Conservation (phyloP, 805 yeast species). For the Kluyveromyces starmeri region DNA sequence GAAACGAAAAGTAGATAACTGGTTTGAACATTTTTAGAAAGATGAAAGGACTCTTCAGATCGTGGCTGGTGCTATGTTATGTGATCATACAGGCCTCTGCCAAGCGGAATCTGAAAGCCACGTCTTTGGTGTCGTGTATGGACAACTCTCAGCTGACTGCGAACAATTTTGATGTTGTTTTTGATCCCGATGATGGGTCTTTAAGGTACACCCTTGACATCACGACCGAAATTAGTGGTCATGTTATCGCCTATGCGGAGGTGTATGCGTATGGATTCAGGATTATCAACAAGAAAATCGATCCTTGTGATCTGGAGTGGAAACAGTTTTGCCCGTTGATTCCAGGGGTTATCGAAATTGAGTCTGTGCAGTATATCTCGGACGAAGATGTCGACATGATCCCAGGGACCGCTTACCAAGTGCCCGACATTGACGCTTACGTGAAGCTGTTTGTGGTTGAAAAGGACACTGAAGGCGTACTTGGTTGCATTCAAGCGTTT, state of each 20-base stretch:
- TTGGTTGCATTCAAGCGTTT: conserved; percentile 71
- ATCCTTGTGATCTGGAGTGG: conserved; percentile 59
- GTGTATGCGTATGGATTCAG: conserved; percentile 83
- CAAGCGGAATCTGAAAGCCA: conserved; percentile 42
- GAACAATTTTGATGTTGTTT: conserved; percentile 60
- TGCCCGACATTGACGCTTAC: conserved; percentile 80
- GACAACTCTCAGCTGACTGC: conserved; percentile 67
- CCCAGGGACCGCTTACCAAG: conserved; percentile 80
- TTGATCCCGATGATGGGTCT: conserved; percentile 62
- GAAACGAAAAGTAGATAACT: no score
- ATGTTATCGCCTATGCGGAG: conserved; percentile 58
- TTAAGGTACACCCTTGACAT: conserved; percentile 62
- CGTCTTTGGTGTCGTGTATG: conserved; percentile 83
- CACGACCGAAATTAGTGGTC: conserved; percentile 56
- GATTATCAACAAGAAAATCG: conserved; percentile 47
- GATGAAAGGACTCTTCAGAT: background rate
- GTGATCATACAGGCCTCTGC: conserved; percentile 9
- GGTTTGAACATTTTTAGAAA: background rate
- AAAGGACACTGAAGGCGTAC: conserved; percentile 32
- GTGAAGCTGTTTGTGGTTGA: conserved; percentile 46
- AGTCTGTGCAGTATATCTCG: conserved; percentile 55
- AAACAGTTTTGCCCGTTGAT: conserved; percentile 84
- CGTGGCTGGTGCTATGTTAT: background rate
- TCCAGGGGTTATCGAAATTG: conserved; percentile 74
- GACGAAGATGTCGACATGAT: conserved; percentile 42